Evolutionary conservation across 2,329 filamentous ascomycete species (phyloP), one percentile per base, ranked within the genome.

Genomic region (Phaeoacremonium minimum): DNA sequence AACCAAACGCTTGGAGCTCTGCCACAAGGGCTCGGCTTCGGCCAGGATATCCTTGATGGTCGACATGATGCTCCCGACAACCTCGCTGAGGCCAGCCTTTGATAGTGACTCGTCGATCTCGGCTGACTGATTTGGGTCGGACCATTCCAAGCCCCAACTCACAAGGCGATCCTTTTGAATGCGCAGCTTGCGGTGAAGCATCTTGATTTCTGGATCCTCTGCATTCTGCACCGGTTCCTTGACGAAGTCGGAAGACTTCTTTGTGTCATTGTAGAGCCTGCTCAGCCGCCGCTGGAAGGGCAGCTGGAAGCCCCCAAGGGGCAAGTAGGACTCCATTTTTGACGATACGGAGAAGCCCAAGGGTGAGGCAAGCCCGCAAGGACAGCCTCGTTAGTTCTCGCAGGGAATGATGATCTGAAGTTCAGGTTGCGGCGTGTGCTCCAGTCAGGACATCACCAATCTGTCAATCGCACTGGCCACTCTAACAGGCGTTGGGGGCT

Each of bases 61-160:
- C 13, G 77, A 77, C 72, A 91, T 80, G 50, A 90, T 85, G 55
- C 83, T 87, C 40, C 80, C 79, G 35, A 90, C 85, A 2, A 87
- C 77, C 55, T 89, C 85, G 41, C 82, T 85, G 37, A 90, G 64
- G 15, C 85, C 86, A 35, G 83, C 82, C 55, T 84, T 81, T 49
- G 84, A 85, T 7, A 83, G 66, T 12, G 77, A 78, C 51, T 81
- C 77, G 50, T 83, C 79, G 44, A 90, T 89, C 57, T 86, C 79
- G 50, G 78, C 75, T 41, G 80, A 71, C 51, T 82, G 74, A 46
- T 69, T 75, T 13, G 82, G 79, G 55, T 89, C 85, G 38, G 80
- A 85, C 86, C 86, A 91, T 57, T 88, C 83, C 35, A 88, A 66
- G 0, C 85, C 86, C 86, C 86, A 91, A 42, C 80, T 83, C 40